phyloP scores from a whole-genome alignment of 345 rosid genomes.

The Euphorbia tirucalli region DNA sequence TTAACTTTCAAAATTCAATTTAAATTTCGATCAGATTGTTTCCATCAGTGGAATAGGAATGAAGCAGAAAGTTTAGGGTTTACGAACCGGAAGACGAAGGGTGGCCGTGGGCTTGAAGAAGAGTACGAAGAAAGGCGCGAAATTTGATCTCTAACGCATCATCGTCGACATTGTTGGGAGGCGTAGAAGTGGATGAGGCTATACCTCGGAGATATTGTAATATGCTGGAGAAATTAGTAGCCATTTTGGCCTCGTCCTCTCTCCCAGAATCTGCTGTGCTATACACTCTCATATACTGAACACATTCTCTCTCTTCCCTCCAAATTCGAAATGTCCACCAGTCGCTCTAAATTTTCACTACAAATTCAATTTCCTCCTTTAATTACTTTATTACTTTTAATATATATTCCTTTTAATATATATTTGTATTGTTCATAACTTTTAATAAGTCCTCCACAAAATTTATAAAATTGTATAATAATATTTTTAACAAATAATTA shows the following conservation, averaged over 20 bases:
- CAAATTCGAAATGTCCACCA: constrained; percentile 27
- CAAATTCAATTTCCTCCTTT: too few relatives aligned
- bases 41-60: neutral
- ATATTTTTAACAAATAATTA: too few relatives aligned
- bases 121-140: constrained; percentile 76
- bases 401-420: too few relatives aligned
- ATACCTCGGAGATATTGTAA: constrained; percentile 83
- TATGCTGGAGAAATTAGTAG: constrained; percentile 58
- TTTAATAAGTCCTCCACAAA: too few relatives aligned
- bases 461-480: too few relatives aligned
- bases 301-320: constrained; percentile 24
- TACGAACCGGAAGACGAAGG: constrained; percentile 66
- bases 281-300: neutral
- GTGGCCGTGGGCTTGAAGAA: constrained; percentile 65
- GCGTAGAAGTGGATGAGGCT: constrained; percentile 65
- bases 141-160: constrained; percentile 62
- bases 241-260: constrained; percentile 15
- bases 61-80: neutral
- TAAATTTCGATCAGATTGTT: neutral
- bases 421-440: too few relatives aligned
- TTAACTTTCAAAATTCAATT: neutral
- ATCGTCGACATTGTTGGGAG: constrained; percentile 42
- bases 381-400: too few relatives aligned
- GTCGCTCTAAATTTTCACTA: too few relatives aligned
- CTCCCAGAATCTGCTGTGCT: neutral